These are phyloP conservation scores for Emericellopsis cladophorae DNA, from an alignment of 2,329 filamentous ascomycete genomes.

Conservation along the genomic window DNA sequence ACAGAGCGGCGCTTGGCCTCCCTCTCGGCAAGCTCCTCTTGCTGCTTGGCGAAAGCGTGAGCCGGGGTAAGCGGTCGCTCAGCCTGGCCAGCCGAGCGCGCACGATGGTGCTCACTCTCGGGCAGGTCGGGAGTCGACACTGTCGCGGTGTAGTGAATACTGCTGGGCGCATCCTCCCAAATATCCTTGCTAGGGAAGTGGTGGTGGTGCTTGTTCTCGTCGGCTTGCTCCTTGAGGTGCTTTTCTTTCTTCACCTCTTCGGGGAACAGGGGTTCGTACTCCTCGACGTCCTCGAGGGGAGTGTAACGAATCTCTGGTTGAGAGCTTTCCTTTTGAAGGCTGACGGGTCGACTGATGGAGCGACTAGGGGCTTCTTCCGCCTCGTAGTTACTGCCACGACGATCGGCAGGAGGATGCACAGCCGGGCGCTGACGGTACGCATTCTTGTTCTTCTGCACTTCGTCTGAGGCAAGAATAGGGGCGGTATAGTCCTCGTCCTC, in stretches of 20 bases:
- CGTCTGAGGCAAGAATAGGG: constrained; percentile 82
- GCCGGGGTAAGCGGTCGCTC: constrained; percentile 40
- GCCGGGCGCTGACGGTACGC: constrained; percentile 65
- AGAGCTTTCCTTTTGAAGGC: constrained; percentile 44
- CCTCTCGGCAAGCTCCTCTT: constrained; percentile 51
- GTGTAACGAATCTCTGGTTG: constrained; percentile 45
- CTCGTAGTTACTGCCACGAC: constrained; percentile 46
- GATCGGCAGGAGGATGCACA: constrained; percentile 60
- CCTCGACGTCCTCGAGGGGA: constrained; percentile 75
- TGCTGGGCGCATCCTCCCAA: constrained; percentile 92
- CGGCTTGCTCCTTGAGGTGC: constrained; percentile 19
- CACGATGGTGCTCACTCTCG: constrained; percentile 21
- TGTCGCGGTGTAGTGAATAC: constrained; percentile 64
- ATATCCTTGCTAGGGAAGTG: constrained; percentile 88
- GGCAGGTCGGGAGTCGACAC: constrained; percentile 62
- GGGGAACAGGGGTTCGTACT: constrained; percentile 90
- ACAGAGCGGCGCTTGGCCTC: constrained; percentile 18
- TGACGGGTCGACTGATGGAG: constrained; percentile 30
- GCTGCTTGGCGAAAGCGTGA: constrained; percentile 52
- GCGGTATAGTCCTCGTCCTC: constrained; percentile 50
- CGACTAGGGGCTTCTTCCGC: constrained; percentile 46
- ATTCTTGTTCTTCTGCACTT: constrained; percentile 62
- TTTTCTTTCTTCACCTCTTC: constrained; percentile 52
- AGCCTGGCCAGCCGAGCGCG: constrained; percentile 13
- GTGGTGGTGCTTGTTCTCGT: constrained; percentile 44